Evolutionary conservation across 805 yeast genomes (phyloP), one percentile per base, ranked within the genome.

Genomic region (Barnettozyma californica): DNA sequence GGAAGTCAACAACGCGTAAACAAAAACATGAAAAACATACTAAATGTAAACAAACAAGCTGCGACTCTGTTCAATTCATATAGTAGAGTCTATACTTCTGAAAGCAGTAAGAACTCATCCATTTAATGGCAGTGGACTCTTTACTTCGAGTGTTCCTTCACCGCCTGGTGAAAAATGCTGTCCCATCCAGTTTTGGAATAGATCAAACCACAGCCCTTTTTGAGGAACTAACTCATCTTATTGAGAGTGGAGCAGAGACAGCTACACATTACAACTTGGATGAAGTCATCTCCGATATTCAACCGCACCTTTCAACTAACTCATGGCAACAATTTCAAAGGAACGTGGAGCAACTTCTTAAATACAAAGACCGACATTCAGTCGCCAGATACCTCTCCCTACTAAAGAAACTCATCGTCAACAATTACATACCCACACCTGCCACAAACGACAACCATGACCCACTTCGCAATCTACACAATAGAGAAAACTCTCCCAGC

Each of bases 321-420:
- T 25, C 50, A 4, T 73, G 76, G 77, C 36, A 51, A 1, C 52
- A 55, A 19, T 68, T 75, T 51, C 69, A 66, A 37, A 45, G 52
- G 9, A 53, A 66, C 1, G 50, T 73, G 18, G 66, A 70, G 2
- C 48, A 56, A 16, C 58, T 75, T 14, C 39, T 66, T 14, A 60
- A 54, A 23, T 47, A 59, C 23, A 65, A 61, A 35, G 56, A 66
- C 21, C 46, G 55, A 4, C 70, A 67, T 4, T 68, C 71, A 26
- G 62, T 70, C 14, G 60, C 66, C 19, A 64, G 59, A 23, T 73
- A 73, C 50, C 56, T 75, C 45, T 55, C 57, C 11, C 66, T 68
- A 45, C 58, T 74, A 26, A 58, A 44, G 21, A 13, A 39, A 6
- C 61, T 38, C 47, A 25, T 43, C n/a, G 16, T n/a, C n/a, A 21